phyloP scores from a whole-genome alignment of 2,329 filamentous ascomycete species.

The Neurospora sp. region DNA sequence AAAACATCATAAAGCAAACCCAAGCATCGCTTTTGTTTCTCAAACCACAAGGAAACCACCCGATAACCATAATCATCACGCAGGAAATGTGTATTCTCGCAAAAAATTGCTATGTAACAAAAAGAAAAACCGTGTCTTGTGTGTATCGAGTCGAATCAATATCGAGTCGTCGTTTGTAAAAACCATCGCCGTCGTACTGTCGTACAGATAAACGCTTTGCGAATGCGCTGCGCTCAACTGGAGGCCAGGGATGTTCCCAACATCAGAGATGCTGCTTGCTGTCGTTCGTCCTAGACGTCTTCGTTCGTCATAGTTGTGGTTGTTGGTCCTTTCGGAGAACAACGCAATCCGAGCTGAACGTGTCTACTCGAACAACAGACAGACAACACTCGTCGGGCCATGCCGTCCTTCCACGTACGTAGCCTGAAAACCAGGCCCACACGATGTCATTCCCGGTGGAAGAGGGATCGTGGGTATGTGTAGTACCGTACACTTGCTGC shows the following conservation, averaged over 20 bases:
- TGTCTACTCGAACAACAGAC: neutral
- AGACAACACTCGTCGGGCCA: constrained; percentile 12
- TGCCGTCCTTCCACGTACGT: constrained; percentile 23
- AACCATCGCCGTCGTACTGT: neutral
- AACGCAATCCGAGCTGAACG: neutral
- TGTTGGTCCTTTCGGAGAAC: neutral
- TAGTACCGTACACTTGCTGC: constrained; percentile 1
- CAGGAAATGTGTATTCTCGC: neutral
- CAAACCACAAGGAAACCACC: neutral
- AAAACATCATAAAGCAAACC: neutral
- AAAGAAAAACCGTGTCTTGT: neutral
- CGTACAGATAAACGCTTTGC: neutral
- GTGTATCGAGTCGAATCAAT: neutral
- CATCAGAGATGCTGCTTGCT: neutral
- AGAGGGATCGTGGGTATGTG: neutral
- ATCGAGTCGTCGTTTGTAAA: neutral
- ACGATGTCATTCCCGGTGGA: neutral
- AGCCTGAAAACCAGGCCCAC: neutral
- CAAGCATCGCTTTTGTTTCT: neutral
- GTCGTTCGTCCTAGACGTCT: neutral
- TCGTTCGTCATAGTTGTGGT: neutral
- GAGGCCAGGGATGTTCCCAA: neutral
- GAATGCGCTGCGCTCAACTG: neutral
- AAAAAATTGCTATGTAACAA: neutral
- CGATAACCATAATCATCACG: neutral